Evolutionary conservation across 176 grass and related monocot species (phyloP), one percentile per base, ranked within the genome.

Genomic region (Themeda triandra): DNA sequence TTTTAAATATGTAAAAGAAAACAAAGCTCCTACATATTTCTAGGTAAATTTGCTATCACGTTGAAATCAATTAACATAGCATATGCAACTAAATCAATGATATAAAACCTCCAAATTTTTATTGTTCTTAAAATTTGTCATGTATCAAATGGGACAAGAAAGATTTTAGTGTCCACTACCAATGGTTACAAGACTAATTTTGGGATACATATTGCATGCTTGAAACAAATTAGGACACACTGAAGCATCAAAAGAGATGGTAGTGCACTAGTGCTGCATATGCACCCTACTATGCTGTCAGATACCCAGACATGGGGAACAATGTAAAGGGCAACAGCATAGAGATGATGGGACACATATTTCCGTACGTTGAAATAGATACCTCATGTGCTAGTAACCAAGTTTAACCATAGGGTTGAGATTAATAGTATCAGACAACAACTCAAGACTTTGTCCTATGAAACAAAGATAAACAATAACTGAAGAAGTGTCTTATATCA

Each of bases 81-180:
- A 78, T 65, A 86, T 10, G 54, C 42, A 51, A 18, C 37, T 27
- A 58, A 66, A 58, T 71, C 25, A 73, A 7, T 46, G 6, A 11
- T 15, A 2, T 68, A 60, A 67, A 23, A 18, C 25, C 33, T 35
- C 4, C 28, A 45, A 54, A 15, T 25, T 72, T 23, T 1, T 77
- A 33, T 40, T 81, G 14, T 30, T 48, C 29, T 39, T 44, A 49
- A 56, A 63, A 39, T 33, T 28, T 60, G 12, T 23, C 10, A 63
- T 62, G 13, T 36, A 39, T 84, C 69, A 14, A 17, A 84, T 59
- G 63, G 62, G 79, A 66, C 14, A 88, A 59, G 19, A 69, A 53
- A 51, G 21, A 17, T 29, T 85, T 19, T 60, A 68, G 35, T 49
- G 29, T 68, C 69, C 28, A 59, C 42, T 85, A 48, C 51, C 40